Percentiles rank a stretch among this genome's conserved stretches.
Evolutionary conservation across 2,329 filamentous ascomycete species (phyloP).

Genomic region (Fusarium fracticaudum): DNA sequence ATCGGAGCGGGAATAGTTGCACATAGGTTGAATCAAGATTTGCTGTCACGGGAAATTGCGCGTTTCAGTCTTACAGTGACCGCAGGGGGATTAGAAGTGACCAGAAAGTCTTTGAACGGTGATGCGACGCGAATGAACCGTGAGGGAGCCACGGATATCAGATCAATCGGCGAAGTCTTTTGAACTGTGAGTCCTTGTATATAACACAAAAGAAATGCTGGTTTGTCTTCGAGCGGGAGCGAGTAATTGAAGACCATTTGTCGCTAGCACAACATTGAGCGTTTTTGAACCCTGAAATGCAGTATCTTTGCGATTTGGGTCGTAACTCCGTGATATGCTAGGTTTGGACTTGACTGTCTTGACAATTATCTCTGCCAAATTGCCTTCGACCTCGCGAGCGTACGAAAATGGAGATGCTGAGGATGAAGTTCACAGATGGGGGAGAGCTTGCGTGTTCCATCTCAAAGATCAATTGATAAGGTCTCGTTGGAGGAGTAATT

Average conservation of each 20-base stretch:
- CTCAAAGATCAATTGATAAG: too few species aligned
- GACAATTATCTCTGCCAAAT: too few species aligned
- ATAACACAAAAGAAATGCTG: not conserved
- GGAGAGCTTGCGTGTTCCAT: fast-evolving
- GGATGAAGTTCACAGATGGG: too few species aligned
- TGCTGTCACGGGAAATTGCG: fast-evolving
- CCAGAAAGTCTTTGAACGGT: fast-evolving
- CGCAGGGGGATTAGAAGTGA: too few species aligned
- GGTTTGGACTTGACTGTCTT: not conserved
- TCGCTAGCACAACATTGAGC: fast-evolving
- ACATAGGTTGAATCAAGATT: not conserved
- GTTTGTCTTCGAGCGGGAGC: fast-evolving
- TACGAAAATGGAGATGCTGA: too few species aligned
- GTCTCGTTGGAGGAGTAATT: too few species aligned
- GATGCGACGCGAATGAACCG: too few species aligned
- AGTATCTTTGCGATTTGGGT: not conserved
- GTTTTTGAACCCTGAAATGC: not conserved
- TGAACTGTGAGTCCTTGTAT: too few species aligned
- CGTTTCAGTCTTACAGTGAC: not conserved
- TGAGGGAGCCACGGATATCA: fast-evolving
- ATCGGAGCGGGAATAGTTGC: not conserved
- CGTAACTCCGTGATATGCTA: too few species aligned
- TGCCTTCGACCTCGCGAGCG: too few species aligned
- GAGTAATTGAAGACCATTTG: not conserved
- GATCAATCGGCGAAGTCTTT: fast-evolving